These are phyloP conservation scores for Cymbidium sinense DNA, from an alignment of 106 monocot species.

Conservation along the genomic window DNA sequence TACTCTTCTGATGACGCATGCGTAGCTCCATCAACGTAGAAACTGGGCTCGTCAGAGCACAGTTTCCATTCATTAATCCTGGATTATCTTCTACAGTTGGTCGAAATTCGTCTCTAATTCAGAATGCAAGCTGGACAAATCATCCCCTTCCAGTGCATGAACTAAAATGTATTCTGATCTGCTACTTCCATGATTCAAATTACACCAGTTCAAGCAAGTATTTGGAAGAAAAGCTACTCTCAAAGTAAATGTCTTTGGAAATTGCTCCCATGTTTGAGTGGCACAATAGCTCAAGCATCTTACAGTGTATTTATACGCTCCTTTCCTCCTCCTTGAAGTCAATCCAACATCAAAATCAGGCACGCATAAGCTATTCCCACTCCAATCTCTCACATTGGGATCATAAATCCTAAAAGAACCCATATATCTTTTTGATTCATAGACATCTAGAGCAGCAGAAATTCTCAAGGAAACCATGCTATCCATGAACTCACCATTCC, in stretches of 20 bases:
- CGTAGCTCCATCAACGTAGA: not conserved
- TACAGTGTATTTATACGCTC: too few species aligned
- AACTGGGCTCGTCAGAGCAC: slow-evolving; percentile 8
- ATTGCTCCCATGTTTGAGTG: slow-evolving; percentile 1
- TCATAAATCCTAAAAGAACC: slow-evolving; percentile 11
- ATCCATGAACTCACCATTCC: slow-evolving; percentile 2
- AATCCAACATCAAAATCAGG: too few species aligned
- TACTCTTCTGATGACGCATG: slow-evolving; percentile 5
- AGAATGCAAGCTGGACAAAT: not conserved
- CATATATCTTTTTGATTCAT: slow-evolving; percentile 26
- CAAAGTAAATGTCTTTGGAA: not conserved
- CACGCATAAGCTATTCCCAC: too few species aligned
- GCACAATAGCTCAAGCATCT: not conserved
- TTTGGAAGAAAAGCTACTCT: not conserved
- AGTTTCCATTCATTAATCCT: not conserved
- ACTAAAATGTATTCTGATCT: slow-evolving; percentile 11
- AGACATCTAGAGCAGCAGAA: slow-evolving; percentile 22
- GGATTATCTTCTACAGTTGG: slow-evolving; percentile 8
- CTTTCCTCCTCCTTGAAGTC: too few species aligned
- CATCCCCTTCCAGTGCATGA: slow-evolving; percentile 12
- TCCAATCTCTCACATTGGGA: not conserved
- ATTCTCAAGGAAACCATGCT: slow-evolving; percentile 59
- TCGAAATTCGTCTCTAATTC: slow-evolving; percentile 15
- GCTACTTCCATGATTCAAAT: not conserved
- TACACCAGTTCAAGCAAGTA: not conserved